phyloP scores from a whole-genome alignment of 768 basidiomycete species.

The Amanita subjunquillea region DNA sequence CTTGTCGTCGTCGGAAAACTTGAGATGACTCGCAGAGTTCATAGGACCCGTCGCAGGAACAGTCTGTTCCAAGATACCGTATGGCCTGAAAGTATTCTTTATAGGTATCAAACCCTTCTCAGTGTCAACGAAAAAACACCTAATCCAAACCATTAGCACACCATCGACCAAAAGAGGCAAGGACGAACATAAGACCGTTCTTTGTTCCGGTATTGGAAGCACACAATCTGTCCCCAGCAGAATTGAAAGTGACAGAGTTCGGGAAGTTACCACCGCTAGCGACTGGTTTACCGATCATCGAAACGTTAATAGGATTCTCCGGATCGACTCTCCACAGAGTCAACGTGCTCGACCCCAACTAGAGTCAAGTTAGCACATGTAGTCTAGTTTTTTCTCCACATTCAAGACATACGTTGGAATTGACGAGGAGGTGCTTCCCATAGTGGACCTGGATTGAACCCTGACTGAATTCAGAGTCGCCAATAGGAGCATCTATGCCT shows the following conservation, averaged over 20 bases:
- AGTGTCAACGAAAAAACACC: constrained; percentile 35
- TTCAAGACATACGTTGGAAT: constrained; percentile 21
- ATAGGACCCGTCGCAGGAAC: constrained; percentile 40
- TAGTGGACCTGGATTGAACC: constrained; percentile 27
- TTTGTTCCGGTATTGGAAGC: constrained; percentile 32
- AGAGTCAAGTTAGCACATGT: not conserved
- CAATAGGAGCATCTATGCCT: constrained; percentile 19
- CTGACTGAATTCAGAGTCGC: constrained; percentile 32
- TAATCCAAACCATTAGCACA: constrained; percentile 7
- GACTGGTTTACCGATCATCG: not conserved
- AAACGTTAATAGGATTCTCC: not conserved
- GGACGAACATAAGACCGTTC: constrained; percentile 29
- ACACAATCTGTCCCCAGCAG: constrained; percentile 22
- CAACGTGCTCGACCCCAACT: constrained; percentile 39
- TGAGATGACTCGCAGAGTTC: constrained; percentile 31
- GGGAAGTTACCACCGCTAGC: constrained; percentile 3
- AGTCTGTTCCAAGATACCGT: constrained; percentile 34
- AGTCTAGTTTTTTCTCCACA: not conserved
- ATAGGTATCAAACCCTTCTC: constrained; percentile 28
- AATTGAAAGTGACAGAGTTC: constrained; percentile 21
- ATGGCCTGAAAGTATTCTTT: constrained; percentile 28
- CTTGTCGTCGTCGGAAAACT: constrained; percentile 34
- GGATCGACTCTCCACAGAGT: constrained; percentile 8
- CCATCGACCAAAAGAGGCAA: not conserved
- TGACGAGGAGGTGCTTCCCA: constrained; percentile 19